Percentiles rank a stretch among this genome's conserved stretches.
Conservation (phyloP, 805 yeast species). For the Cyberlindnera japonica region DNA sequence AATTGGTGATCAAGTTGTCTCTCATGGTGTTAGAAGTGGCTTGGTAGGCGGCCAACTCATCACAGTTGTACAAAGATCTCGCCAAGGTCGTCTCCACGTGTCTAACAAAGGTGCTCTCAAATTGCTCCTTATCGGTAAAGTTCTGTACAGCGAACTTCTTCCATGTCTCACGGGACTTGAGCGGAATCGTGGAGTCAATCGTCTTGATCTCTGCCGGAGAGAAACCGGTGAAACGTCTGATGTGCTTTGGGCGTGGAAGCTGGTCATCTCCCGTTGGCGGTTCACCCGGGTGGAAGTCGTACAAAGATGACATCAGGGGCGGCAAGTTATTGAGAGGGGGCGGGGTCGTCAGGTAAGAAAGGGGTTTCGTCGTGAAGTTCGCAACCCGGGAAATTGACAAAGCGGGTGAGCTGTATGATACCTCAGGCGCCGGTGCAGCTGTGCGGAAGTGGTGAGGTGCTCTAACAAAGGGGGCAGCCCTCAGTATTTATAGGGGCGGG, state of each 20-base stretch:
- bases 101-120: conserved; percentile 66
- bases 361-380: not conserved
- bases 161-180: conserved; percentile 76
- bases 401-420: not conserved
- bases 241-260: conserved; percentile 41
- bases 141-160: conserved; percentile 57
- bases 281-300: conserved; percentile 17
- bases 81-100: conserved; percentile 92
- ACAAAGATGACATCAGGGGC: conserved; percentile 1
- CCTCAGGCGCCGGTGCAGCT: not conserved
- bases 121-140: conserved; percentile 44
- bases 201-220: conserved; percentile 85
- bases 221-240: conserved; percentile 84
- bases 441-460: not conserved
- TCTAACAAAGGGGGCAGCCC: not conserved
- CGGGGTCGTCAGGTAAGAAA: not conserved
- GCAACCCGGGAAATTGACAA: not conserved
- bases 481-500: not conserved
- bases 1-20: conserved; percentile 75
- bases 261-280: conserved; percentile 14
- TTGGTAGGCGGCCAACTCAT: conserved; percentile 87
- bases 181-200: conserved; percentile 78
- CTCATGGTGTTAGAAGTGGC: conserved; percentile 78
- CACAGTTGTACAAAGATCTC: conserved; percentile 90
- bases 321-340: not conserved